Percentiles rank a stretch among this genome's conserved stretches.
phyloP scores from a whole-genome alignment of 768 basidiomycete species.

The Mycena leptocephala region DNA sequence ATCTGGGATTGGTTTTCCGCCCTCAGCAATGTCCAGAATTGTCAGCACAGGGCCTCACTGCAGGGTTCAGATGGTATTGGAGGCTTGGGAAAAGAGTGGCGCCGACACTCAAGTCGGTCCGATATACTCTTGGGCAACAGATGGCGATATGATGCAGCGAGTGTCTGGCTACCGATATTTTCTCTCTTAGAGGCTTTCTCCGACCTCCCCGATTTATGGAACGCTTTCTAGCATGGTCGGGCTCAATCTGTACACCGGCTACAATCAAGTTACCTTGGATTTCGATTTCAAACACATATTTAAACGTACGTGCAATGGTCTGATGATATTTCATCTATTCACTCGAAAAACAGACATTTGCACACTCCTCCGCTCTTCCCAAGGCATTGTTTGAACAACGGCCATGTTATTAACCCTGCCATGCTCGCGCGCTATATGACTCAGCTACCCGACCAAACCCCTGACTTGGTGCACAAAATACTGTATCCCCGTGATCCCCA shows the following conservation, averaged over 20 bases:
- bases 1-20: too few species aligned
- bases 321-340: too few species aligned
- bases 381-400: constrained; percentile 9
- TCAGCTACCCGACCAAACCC: too few species aligned
- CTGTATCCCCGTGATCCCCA: too few species aligned
- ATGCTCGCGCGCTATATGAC: too few species aligned
- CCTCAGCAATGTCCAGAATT: too few species aligned
- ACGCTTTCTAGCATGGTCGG: constrained; percentile 27
- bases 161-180: constrained; percentile 23
- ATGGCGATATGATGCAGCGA: constrained; percentile 32
- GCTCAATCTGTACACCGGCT: constrained; percentile 32
- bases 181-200: neutral
- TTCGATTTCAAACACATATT: constrained; percentile 37
- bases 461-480: too few species aligned
- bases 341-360: constrained; percentile 12
- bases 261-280: constrained; percentile 27
- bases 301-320: constrained; percentile 36
- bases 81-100: too few species aligned
- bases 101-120: too few species aligned
- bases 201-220: constrained; percentile 11
- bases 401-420: too few species aligned
- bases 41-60: too few species aligned
- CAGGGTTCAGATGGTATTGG: too few species aligned
- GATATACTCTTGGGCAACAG: constrained; percentile 35
- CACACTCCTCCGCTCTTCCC: constrained; percentile 6